Percentiles rank a stretch among this genome's conserved stretches.
Evolutionary conservation across 2,329 filamentous ascomycete genomes (phyloP).

Genomic region (Dactylellina leptospora): DNA sequence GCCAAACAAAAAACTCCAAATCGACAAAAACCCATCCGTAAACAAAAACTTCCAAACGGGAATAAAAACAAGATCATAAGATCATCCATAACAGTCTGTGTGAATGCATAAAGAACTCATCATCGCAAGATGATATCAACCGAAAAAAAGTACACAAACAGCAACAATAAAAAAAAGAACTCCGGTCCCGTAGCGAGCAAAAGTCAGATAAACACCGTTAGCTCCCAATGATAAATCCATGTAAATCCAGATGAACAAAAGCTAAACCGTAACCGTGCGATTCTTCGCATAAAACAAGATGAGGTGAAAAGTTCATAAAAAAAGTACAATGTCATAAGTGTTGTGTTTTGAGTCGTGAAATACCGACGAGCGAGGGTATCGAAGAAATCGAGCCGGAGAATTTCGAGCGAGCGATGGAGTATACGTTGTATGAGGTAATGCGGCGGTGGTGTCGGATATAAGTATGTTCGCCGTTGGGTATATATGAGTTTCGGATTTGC

Average conservation of each 20-base stretch:
- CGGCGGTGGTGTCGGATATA: constrained; percentile 1
- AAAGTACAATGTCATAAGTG: constrained; percentile 12
- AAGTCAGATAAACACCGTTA: constrained; percentile 3
- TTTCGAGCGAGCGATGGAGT: neutral
- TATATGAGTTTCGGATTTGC: neutral
- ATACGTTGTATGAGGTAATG: neutral
- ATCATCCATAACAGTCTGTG: constrained; percentile 6
- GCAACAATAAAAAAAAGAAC: constrained; percentile 14
- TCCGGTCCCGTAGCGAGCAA: constrained; percentile 5
- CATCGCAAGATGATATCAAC: neutral
- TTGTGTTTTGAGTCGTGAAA: constrained; percentile 9
- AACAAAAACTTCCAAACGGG: constrained; percentile 17
- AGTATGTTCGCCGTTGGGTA: neutral
- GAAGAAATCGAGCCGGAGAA: constrained; percentile 9
- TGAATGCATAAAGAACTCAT: too few relatives aligned
- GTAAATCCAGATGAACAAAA: constrained; percentile 10
- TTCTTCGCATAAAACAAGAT: neutral
- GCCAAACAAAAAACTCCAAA: constrained; percentile 27
- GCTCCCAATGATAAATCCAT: constrained; percentile 30
- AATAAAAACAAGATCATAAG: neutral
- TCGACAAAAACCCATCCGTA: constrained; percentile 2
- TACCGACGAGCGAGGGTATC: neutral
- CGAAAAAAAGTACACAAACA: constrained; percentile 3
- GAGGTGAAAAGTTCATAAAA: too few relatives aligned
- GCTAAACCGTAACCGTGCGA: constrained; percentile 8